Conservation (phyloP, 208 protist genomes). For the Endotrypanum monterogeii region DNA sequence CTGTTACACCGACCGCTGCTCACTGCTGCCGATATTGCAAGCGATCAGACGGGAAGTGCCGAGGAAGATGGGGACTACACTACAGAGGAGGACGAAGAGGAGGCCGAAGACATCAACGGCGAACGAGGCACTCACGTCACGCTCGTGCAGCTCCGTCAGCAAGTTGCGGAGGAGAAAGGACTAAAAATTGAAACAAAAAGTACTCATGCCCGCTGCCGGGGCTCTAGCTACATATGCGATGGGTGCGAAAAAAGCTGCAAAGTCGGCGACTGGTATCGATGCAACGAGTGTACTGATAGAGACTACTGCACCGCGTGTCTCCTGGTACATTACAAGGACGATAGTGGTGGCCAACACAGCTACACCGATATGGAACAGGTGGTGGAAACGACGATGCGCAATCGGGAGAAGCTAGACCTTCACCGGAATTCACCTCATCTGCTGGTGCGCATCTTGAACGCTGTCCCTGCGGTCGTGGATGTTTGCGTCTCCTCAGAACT, state of each 20-base stretch:
- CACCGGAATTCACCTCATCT: slow-evolving; percentile 51
- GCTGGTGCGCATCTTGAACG: slow-evolving; percentile 51
- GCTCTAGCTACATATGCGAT: slow-evolving; percentile 63
- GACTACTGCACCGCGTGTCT: slow-evolving; percentile 80
- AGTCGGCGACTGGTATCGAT: slow-evolving; percentile 78
- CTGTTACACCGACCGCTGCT: slow-evolving; percentile 19
- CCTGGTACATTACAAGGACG: slow-evolving; percentile 42
- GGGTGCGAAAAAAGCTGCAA: slow-evolving; percentile 48
- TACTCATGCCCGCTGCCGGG: slow-evolving; percentile 26
- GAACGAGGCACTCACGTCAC: not conserved
- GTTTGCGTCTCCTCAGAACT: slow-evolving; percentile 71
- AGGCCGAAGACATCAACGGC: not conserved
- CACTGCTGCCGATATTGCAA: slow-evolving; percentile 2
- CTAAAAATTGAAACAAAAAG: slow-evolving; percentile 42
- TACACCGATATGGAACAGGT: slow-evolving; percentile 79
- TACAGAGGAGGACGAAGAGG: slow-evolving; percentile 38
- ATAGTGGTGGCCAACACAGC: slow-evolving; percentile 45
- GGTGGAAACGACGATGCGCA: slow-evolving; percentile 23
- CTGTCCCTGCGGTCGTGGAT: slow-evolving; percentile 54
- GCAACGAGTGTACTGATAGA: slow-evolving; percentile 74
- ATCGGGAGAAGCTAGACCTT: slow-evolving; percentile 40
- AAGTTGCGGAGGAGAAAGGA: slow-evolving; percentile 31
- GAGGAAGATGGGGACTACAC: slow-evolving; percentile 37
- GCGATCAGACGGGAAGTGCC: slow-evolving; percentile 17
- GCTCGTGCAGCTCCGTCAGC: slow-evolving; percentile 26